A percentile compares a stretch with the other conserved stretches of the same genome.
phyloP scores from a whole-genome alignment of 1,139 yeast species.

The Debaryomycetaceae sp. region DNA sequence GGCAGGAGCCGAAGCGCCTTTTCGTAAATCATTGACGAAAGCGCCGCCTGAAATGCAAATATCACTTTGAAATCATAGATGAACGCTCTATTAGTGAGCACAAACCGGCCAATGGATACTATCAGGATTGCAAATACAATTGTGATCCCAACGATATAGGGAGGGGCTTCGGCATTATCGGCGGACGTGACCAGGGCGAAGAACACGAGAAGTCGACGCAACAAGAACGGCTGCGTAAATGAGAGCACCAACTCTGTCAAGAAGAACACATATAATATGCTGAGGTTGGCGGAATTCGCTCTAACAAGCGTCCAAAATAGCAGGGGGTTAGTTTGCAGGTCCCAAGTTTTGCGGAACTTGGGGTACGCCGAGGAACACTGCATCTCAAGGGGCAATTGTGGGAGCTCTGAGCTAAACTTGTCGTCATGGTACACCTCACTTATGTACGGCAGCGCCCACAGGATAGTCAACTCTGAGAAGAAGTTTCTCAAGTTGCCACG shows the following conservation, averaged over 20 bases:
- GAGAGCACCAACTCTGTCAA: slow-evolving; percentile 18
- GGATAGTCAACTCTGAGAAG: slow-evolving; percentile 19
- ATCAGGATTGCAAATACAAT: slow-evolving; percentile 26
- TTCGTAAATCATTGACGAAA: slow-evolving; percentile 28
- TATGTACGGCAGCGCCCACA: slow-evolving; percentile 21
- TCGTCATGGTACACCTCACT: slow-evolving; percentile 18
- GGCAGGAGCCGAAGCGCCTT: slow-evolving; percentile 35
- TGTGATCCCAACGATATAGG: slow-evolving; percentile 26
- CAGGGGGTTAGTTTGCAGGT: slow-evolving; percentile 25
- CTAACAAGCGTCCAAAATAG: slow-evolving; percentile 10
- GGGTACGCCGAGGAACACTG: slow-evolving; percentile 18
- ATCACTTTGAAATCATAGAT: slow-evolving; percentile 17
- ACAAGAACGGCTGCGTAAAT: slow-evolving; percentile 28
- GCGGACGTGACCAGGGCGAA: slow-evolving; percentile 16
- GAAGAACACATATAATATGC: slow-evolving; percentile 14
- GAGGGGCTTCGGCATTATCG: slow-evolving; percentile 15
- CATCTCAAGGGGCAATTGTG: slow-evolving; percentile 19
- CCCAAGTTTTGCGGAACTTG: slow-evolving; percentile 18
- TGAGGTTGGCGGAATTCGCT: slow-evolving; percentile 8
- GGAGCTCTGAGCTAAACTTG: slow-evolving; percentile 20
- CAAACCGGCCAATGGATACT: slow-evolving; percentile 20
- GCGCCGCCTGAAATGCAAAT: slow-evolving; percentile 18
- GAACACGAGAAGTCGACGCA: slow-evolving; percentile 27
- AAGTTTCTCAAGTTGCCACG: slow-evolving; percentile 19
- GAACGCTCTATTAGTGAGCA: slow-evolving; percentile 24